Evolutionary conservation across 2,329 filamentous ascomycete species (phyloP).

Genomic region (Calonectria naviculata): DNA sequence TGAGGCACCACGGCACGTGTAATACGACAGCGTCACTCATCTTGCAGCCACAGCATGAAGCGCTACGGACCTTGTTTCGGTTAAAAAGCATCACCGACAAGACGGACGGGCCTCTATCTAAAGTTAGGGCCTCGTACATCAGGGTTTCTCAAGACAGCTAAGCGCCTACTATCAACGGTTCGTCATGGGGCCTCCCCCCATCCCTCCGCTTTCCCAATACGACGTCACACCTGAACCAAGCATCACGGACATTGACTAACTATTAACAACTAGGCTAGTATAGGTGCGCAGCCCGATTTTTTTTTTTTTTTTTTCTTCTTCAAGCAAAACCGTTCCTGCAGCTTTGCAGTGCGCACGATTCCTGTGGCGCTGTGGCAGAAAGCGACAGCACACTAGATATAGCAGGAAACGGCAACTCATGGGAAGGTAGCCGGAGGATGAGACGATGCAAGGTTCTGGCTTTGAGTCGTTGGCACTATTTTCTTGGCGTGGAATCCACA

Average conservation of each 20-base stretch:
- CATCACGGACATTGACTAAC: background rate
- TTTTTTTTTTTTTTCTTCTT: too few relatives aligned
- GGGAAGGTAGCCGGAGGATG: background rate
- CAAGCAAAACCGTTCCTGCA: background rate
- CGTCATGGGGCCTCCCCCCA: background rate
- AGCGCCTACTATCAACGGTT: background rate
- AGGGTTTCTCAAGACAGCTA: background rate
- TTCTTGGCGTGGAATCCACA: constrained; percentile 13
- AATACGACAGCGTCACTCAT: background rate
- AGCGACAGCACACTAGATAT: background rate
- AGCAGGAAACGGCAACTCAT: background rate
- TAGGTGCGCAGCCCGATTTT: background rate
- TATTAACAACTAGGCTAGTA: background rate
- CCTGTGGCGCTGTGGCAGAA: background rate
- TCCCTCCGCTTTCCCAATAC: background rate
- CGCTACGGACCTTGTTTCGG: background rate
- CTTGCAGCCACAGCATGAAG: background rate
- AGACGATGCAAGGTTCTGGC: constrained; percentile 8
- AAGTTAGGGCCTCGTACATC: background rate
- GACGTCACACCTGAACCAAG: constrained; percentile 3
- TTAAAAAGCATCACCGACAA: background rate
- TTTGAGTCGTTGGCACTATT: background rate
- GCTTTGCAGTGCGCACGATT: background rate
- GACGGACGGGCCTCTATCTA: background rate
- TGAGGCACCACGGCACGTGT: background rate